Evolutionary conservation across 129 eudicot species (phyloP), one percentile per base, ranked within the genome.

Genomic region (Deinandra increscens): DNA sequence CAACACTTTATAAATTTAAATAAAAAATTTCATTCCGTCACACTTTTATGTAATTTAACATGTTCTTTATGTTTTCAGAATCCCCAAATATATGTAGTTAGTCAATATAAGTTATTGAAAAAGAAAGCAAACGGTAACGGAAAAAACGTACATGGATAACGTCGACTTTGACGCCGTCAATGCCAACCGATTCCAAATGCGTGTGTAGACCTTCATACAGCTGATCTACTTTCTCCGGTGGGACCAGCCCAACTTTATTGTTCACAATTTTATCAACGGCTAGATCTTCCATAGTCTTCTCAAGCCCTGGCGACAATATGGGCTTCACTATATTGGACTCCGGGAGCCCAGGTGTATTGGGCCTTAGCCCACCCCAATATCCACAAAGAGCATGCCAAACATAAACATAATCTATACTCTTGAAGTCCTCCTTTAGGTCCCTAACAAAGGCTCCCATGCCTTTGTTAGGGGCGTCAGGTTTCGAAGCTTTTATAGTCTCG

Each of bases 321-420:
- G 96, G 98, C 56, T 39, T 45, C 60, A 92, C 84, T 7, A 88
- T 80, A 22, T 58, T 77, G 0, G 91, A 68, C 55, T 84, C 85
- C 0, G 96, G 96, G 20, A 92, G 73, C 38, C 91, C 87, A 1
- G 75, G 41, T 2, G 75, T 80, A 59, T 79, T 78, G 70, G 98
- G 98, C 77, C 96, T 84, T 0, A 92, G 26, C 64, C 98, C 98
- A 55, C 98, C 98, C 98, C 98, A 92, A 67, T 92, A 92, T 3
- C 96, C 98, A 81, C 93, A 88, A n/a, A 92, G 82, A 7, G 98
- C 98, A 78, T 92, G 98, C 98, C 98, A 92, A 22, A 92, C 96
- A 68, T 92, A 92, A 38, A 92, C 98, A 67, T 81, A 71, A 4
- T 92, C 84, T 54, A 92, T 82, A 36, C 81, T 88, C 22, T 62